phyloP scores from a whole-genome alignment of 352 stramenopile species.

The Globisporangium nagaii region DNA sequence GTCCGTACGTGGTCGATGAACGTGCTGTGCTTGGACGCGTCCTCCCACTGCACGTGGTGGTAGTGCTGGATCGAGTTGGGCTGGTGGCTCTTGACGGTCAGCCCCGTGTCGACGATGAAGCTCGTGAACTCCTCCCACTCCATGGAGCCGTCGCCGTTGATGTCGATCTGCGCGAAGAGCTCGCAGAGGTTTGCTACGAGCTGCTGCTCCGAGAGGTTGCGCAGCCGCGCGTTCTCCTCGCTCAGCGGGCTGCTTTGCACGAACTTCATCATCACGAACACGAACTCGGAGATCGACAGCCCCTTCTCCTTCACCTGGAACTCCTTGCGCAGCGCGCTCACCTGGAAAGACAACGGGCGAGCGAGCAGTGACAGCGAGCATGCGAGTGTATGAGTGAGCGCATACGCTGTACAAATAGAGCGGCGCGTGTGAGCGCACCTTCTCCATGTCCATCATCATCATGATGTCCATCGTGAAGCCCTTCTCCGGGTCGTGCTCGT shows the following conservation, averaged over 20 bases:
- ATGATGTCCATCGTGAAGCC: conserved; percentile 90
- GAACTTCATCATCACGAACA: conserved; percentile 84
- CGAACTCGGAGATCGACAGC: conserved; percentile 80
- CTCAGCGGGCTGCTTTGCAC: conserved; percentile 46
- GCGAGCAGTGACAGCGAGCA: not conserved
- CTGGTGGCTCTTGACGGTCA: conserved; percentile 77
- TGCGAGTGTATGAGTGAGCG: not conserved
- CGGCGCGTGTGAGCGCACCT: conserved; percentile 18
- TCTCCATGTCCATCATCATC: conserved; percentile 90
- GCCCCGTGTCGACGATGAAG: conserved; percentile 87
- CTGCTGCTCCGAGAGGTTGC: conserved; percentile 60
- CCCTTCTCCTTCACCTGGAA: conserved; percentile 81
- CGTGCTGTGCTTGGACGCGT: conserved; percentile 82
- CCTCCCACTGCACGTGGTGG: conserved; percentile 70
- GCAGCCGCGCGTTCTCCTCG: conserved; percentile 63
- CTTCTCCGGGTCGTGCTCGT: conserved; percentile 75
- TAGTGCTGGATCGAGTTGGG: conserved; percentile 87
- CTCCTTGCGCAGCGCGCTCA: conserved; percentile 75
- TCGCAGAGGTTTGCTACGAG: conserved; percentile 84
- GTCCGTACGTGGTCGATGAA: conserved; percentile 70
- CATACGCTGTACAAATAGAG: too few species aligned
- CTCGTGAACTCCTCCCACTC: conserved; percentile 91
- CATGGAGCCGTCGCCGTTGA: conserved; percentile 89
- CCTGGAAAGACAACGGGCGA: conserved; percentile 12
- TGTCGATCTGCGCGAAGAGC: conserved; percentile 89